A percentile compares a stretch with the other conserved stretches of the same genome.
phyloP scores from a whole-genome alignment of 2,329 filamentous ascomycete genomes.

The Claviceps fusiformis region DNA sequence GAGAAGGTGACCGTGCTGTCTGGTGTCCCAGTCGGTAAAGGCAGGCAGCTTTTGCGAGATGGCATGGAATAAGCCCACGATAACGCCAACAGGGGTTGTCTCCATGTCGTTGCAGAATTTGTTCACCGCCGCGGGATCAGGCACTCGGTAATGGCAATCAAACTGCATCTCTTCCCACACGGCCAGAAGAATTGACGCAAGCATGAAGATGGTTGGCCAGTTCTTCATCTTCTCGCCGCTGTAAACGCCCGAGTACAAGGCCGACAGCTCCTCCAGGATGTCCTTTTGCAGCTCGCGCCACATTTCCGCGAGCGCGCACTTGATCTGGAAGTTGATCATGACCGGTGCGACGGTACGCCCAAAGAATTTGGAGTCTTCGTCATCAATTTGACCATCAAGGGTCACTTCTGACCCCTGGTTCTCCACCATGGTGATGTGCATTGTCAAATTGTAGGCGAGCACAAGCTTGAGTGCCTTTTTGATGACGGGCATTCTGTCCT shows the following conservation, averaged over 20 bases:
- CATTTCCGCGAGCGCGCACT: slow-evolving; percentile 93
- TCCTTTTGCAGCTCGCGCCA: slow-evolving; percentile 97
- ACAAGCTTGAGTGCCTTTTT: slow-evolving; percentile 92
- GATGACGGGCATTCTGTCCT: slow-evolving; percentile 77
- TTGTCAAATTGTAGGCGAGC: slow-evolving; percentile 86
- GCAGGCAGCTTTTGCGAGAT: slow-evolving; percentile 93
- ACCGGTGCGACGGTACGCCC: slow-evolving; percentile 88
- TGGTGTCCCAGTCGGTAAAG: slow-evolving; percentile 87
- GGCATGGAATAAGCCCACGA: slow-evolving; percentile 91
- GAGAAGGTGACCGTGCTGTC: slow-evolving; percentile 78
- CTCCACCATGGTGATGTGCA: slow-evolving; percentile 90
- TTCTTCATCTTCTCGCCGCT: slow-evolving; percentile 95
- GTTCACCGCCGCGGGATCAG: slow-evolving; percentile 68
- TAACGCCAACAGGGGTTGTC: slow-evolving; percentile 85
- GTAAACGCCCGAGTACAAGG: slow-evolving; percentile 94
- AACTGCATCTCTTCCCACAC: slow-evolving; percentile 99
- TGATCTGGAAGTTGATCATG: slow-evolving; percentile 99
- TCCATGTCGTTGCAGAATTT: slow-evolving; percentile 98
- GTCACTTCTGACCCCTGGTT: slow-evolving; percentile 69
- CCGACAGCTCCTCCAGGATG: slow-evolving; percentile 83
- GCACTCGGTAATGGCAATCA: slow-evolving; percentile 90
- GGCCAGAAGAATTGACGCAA: slow-evolving; percentile 80
- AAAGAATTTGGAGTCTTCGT: slow-evolving; percentile 73
- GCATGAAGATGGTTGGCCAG: slow-evolving; percentile 97
- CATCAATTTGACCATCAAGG: slow-evolving; percentile 71